Percentiles rank a stretch among this genome's conserved stretches.
Evolutionary conservation across 2,329 filamentous ascomycete species (phyloP).

Genomic region (Fusarium oligoseptatum): DNA sequence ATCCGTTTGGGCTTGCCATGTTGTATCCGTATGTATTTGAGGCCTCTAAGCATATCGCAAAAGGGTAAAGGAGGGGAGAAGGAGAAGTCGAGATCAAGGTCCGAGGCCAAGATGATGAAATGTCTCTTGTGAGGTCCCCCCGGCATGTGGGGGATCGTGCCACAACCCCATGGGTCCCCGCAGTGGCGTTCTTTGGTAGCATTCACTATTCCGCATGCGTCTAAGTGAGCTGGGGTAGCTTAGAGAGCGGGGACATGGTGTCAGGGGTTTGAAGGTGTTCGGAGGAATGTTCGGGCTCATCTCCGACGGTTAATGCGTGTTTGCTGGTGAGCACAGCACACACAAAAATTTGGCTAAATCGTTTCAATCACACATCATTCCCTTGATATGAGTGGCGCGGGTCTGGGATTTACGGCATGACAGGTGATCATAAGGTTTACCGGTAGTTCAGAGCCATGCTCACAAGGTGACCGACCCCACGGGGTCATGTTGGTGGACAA

Average conservation of each 20-base stretch:
- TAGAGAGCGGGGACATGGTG: background rate
- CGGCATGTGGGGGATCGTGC: background rate
- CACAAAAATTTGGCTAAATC: background rate
- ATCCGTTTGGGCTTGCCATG: background rate
- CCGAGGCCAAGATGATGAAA: background rate
- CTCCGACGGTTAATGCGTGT: background rate
- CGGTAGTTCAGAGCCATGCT: background rate
- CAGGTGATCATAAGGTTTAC: background rate
- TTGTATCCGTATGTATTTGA: background rate
- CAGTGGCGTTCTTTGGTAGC: background rate
- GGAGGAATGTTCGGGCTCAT: background rate
- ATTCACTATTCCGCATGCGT: background rate
- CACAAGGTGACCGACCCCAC: background rate
- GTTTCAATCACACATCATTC: background rate
- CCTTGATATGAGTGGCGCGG: background rate
- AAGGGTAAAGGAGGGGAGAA: background rate
- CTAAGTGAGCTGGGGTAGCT: background rate
- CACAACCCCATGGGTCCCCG: conserved; percentile 1
- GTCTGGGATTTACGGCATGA: background rate
- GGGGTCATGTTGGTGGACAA: background rate
- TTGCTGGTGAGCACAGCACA: background rate
- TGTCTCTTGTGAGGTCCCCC: background rate
- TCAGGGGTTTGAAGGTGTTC: background rate
- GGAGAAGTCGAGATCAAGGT: background rate
- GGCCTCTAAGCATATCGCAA: background rate